Conservation (phyloP, 2,329 filamentous ascomycete genomes). For the Aureobasidium sp. region DNA sequence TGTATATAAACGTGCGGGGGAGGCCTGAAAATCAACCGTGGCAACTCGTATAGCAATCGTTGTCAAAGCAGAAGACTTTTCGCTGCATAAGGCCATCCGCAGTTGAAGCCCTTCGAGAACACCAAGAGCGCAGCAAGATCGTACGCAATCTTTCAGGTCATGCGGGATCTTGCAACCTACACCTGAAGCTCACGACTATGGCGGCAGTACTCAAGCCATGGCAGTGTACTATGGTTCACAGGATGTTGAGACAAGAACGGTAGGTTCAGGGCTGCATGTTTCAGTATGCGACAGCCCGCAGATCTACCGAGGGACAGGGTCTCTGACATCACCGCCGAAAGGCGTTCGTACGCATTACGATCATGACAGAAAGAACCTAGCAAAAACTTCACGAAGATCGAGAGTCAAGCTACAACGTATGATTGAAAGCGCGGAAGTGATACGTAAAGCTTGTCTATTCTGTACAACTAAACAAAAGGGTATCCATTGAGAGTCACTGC, state of each 20-base stretch:
- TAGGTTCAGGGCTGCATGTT: background rate
- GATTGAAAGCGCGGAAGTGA: background rate
- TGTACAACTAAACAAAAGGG: background rate
- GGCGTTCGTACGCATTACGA: background rate
- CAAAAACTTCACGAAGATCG: too few species aligned
- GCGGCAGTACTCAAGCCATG: too few species aligned
- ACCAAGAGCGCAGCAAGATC: too few species aligned
- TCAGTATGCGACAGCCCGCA: background rate
- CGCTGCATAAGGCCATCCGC: background rate
- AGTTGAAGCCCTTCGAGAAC: too few species aligned
- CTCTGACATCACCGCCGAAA: background rate
- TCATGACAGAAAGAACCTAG: too few species aligned
- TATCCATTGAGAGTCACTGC: background rate
- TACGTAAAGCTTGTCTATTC: background rate
- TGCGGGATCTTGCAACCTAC: too few species aligned
- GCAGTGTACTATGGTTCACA: too few species aligned
- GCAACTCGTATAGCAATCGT: background rate
- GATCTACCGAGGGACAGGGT: constrained; percentile 1
- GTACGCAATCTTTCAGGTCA: too few species aligned
- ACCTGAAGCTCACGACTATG: too few species aligned
- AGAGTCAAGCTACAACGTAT: too few species aligned
- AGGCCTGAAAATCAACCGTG: background rate
- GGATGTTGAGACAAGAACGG: background rate
- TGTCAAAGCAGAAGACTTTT: constrained; percentile 1
- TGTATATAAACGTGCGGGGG: background rate